phyloP scores from a whole-genome alignment of 1,284 basidiomycete genomes.

The Sanguinoderma infundibulare region DNA sequence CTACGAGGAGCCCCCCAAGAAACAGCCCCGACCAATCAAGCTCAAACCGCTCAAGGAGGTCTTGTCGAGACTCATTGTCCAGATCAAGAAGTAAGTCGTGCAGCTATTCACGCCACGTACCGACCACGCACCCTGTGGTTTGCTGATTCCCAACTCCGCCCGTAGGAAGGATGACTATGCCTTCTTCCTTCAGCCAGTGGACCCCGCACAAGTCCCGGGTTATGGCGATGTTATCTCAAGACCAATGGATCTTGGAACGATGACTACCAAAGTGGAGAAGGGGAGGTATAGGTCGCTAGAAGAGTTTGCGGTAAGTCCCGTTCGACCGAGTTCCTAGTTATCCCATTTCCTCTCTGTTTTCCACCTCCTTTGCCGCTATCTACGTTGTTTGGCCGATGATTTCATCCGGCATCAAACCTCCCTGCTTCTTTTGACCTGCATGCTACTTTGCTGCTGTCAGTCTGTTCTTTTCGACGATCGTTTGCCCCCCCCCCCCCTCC shows the following conservation, averaged over 20 bases:
- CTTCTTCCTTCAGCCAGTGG: slow-evolving; percentile 79
- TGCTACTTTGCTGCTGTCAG: background rate
- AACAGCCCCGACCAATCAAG: slow-evolving; percentile 58
- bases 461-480: background rate
- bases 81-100: slow-evolving; percentile 71
- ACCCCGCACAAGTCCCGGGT: slow-evolving; percentile 65
- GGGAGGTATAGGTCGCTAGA: slow-evolving; percentile 76
- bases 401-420: background rate
- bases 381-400: too few relatives aligned
- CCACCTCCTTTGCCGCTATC: background rate
- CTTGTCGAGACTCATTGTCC: slow-evolving; percentile 57
- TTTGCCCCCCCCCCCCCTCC: too few relatives aligned
- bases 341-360: background rate
- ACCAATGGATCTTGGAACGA: slow-evolving; percentile 87
- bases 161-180: slow-evolving; percentile 84
- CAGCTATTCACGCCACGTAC: background rate
- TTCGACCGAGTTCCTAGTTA: background rate
- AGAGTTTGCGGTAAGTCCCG: slow-evolving; percentile 67
- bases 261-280: slow-evolving; percentile 65
- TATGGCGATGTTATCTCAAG: slow-evolving; percentile 70
- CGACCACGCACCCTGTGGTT: background rate
- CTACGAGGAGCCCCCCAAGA: slow-evolving; percentile 34
- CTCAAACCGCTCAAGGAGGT: slow-evolving; percentile 81
- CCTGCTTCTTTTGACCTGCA: background rate
- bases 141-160: background rate